Conservation (phyloP, 2,329 filamentous ascomycete genomes). For the Pseudogymnoascus sp. region DNA sequence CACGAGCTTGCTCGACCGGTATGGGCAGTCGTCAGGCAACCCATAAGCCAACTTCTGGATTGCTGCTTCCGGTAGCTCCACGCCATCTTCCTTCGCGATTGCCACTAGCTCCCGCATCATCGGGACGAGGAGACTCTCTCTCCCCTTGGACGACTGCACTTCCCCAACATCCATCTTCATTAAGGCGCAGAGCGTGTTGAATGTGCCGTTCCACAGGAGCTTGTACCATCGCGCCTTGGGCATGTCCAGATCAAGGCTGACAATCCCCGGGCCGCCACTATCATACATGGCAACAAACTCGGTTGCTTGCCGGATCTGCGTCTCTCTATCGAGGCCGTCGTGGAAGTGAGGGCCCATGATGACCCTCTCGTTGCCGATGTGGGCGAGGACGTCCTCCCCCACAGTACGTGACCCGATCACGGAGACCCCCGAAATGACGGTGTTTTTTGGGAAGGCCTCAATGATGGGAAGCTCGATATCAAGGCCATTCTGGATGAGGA, state of each 20-base stretch:
- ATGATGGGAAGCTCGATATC: slow-evolving; percentile 26
- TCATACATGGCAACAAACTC: slow-evolving; percentile 21
- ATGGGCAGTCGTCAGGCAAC: slow-evolving; percentile 10
- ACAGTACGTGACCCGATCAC: slow-evolving; percentile 22
- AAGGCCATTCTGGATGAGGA: slow-evolving; percentile 28
- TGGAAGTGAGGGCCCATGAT: slow-evolving; percentile 21
- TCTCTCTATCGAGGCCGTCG: slow-evolving; percentile 15
- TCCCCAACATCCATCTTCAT: slow-evolving; percentile 19
- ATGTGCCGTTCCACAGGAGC: slow-evolving; percentile 24
- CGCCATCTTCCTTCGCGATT: slow-evolving; percentile 20
- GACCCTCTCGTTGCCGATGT: slow-evolving; percentile 21
- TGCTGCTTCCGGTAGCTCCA: slow-evolving; percentile 19
- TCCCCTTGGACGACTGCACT: slow-evolving; percentile 21
- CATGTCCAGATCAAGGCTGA: slow-evolving; percentile 20
- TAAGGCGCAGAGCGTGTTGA: slow-evolving; percentile 21
- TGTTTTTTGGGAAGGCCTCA: slow-evolving; percentile 21
- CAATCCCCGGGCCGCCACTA: slow-evolving; percentile 19
- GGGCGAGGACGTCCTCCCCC: slow-evolving; percentile 18
- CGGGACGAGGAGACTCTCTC: slow-evolving; percentile 23
- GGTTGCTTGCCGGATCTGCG: slow-evolving; percentile 15
- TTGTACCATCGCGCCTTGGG: slow-evolving; percentile 23
- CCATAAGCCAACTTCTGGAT: slow-evolving; percentile 12
- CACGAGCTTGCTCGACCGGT: slow-evolving; percentile 40
- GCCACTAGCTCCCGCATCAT: slow-evolving; percentile 25
- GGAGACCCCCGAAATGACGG: slow-evolving; percentile 23